Evolutionary conservation across 495 filamentous ascomycete genomes (phyloP), one percentile per base, ranked within the genome.

Genomic region (Monascus purpureus): DNA sequence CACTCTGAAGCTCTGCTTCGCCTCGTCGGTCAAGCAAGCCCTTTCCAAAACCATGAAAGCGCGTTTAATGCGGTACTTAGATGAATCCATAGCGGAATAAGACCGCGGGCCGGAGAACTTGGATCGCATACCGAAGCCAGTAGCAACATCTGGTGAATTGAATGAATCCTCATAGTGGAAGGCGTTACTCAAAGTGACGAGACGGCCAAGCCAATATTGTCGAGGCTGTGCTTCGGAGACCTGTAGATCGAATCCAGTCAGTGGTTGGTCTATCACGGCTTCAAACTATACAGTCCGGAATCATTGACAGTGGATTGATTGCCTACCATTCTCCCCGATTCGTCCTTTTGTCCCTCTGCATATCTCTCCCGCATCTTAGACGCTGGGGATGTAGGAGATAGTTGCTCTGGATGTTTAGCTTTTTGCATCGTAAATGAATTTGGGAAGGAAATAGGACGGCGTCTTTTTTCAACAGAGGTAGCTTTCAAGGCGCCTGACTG

Each of bases 131-230:
- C 28, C 39, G 23, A 41, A 46, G 3, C 36, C 49, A 7, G 15
- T 57, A 32, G 16, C 30, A 28, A 35, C 40, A 27, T 47, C 49
- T 17, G 49, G 45, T 23, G 39, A 26, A 13, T 38, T 28, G 33
- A 49, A 53, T 24, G 68, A 52, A 8, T 60, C 47, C 34, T 70
- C 63, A 43, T 50, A 62, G 25, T 61, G 61, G 41, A 69, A 61
- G 0, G 52, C 52, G 47, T 75, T 70, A 18, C 60, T 57, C n/a
- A 75, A 47, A 1, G 67, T 51, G 16, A 57, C 42, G 40, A 72
- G 69, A 6, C 73, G 68, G 9, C 73, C 73, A 1, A 63, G 43
- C 73, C 73, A 76, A 46, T 68, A 75, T 6, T 37, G 37, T 8
- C 12, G 39, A 28, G 43, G 42, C 19, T 42, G 32, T 8, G 43